These are phyloP conservation scores for Trichocladium uniseriatum DNA, from an alignment of 495 filamentous ascomycete genomes.

Conservation along the genomic window DNA sequence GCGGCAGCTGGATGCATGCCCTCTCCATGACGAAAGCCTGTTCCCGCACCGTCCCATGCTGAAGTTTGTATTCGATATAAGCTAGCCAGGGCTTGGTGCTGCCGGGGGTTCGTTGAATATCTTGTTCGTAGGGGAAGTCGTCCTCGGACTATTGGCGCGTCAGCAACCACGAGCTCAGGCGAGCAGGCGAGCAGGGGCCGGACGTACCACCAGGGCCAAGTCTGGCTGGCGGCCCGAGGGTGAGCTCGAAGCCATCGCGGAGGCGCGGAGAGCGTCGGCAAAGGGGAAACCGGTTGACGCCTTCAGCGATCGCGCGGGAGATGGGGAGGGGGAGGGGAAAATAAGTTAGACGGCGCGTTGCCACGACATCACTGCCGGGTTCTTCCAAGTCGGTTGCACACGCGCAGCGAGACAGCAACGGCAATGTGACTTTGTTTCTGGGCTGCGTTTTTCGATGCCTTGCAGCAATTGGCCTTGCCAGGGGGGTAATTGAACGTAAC, in stretches of 20 bases:
- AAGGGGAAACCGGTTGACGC: constrained; percentile 7
- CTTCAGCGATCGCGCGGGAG: constrained; percentile 3
- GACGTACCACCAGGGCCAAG: constrained; percentile 69
- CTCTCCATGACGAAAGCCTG: constrained; percentile 94
- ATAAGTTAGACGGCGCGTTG: constrained; percentile 15
- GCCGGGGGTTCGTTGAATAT: constrained; percentile 75
- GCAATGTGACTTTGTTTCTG: constrained; percentile 11
- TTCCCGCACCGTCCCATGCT: constrained; percentile 78
- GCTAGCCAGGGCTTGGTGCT: constrained; percentile 92
- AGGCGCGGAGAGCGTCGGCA: background rate
- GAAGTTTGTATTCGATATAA: constrained; percentile 86
- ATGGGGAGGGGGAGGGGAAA: background rate
- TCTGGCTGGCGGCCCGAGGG: constrained; percentile 40
- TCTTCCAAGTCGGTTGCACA: constrained; percentile 12
- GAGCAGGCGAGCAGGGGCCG: background rate
- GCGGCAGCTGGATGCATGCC: constrained; percentile 77
- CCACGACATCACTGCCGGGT: constrained; percentile 27
- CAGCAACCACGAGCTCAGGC: background rate
- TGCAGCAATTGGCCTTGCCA: constrained; percentile 17
- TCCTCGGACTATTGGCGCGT: constrained; percentile 57
- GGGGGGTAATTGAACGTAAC: background rate
- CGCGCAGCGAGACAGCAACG: constrained; percentile 14
- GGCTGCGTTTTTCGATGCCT: constrained; percentile 21
- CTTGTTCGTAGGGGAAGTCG: constrained; percentile 92
- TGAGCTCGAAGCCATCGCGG: constrained; percentile 24